Percentiles rank a stretch among this genome's conserved stretches.
These are phyloP conservation scores for Acanthamoeba divionensis DNA, from an alignment of 208 protist species.

Conservation along the genomic window DNA sequence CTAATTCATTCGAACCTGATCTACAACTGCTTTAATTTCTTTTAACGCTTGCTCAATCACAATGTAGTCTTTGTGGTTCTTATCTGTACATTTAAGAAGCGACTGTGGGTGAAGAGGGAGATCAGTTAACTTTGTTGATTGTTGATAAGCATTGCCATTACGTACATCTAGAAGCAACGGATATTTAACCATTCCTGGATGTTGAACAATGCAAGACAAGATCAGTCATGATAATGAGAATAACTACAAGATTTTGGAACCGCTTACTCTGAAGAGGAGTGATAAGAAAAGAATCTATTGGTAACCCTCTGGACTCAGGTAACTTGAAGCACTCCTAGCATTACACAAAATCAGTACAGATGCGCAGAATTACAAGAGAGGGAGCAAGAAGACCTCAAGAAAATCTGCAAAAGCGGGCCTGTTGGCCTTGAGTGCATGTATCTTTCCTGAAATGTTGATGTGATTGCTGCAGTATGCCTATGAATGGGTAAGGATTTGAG, in stretches of 20 bases:
- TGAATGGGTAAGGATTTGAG: not conserved
- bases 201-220: too few species aligned
- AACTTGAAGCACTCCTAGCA: not conserved
- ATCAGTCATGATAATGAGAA: too few species aligned
- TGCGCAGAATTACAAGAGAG: not conserved
- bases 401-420: constrained; percentile 20
- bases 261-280: constrained; percentile 35
- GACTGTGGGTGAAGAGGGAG: not conserved
- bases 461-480: constrained; percentile 41
- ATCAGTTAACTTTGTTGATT: too few species aligned
- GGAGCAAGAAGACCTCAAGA: not conserved
- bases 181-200: too few species aligned
- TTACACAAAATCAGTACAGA: not conserved
- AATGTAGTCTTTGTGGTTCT: not conserved
- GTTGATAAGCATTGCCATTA: too few species aligned
- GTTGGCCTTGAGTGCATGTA: not conserved
- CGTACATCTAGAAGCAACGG: too few species aligned
- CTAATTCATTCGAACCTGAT: not conserved
- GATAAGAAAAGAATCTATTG: constrained; percentile 40
- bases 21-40: constrained; percentile 36
- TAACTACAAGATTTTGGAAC: too few species aligned
- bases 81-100: not conserved
- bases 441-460: not conserved
- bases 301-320: not conserved
- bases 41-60: not conserved